phyloP scores from a whole-genome alignment of 805 yeast species.

The Yamadazyma nakazawae region DNA sequence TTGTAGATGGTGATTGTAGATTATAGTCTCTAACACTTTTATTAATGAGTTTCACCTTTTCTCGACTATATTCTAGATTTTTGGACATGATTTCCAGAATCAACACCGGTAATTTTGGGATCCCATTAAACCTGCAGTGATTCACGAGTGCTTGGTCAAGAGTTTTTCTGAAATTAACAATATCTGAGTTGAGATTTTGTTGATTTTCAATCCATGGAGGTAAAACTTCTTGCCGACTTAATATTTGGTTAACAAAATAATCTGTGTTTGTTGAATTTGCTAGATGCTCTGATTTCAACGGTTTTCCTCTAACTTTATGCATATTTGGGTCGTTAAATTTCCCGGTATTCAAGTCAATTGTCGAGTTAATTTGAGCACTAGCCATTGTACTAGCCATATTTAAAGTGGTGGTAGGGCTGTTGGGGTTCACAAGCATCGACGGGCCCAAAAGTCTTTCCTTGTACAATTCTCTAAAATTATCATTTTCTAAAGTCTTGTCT shows the following conservation, averaged over 20 bases:
- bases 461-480: constrained; percentile 57
- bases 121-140: constrained; percentile 23
- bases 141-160: constrained; percentile 32
- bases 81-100: background rate
- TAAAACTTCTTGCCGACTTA: constrained; percentile 69
- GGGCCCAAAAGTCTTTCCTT: constrained; percentile 64
- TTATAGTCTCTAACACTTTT: constrained; percentile 31
- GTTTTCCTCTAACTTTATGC: constrained; percentile 55
- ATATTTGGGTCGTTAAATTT: constrained; percentile 56
- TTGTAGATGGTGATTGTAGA: constrained; percentile 36
- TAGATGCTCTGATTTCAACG: constrained; percentile 51
- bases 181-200: constrained; percentile 59
- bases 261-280: constrained; percentile 59
- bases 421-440: constrained; percentile 40
- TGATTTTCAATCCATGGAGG: constrained; percentile 92
- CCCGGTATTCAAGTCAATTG: constrained; percentile 60
- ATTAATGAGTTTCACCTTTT: constrained; percentile 23
- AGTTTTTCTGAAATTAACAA: constrained; percentile 45
- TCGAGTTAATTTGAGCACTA: constrained; percentile 68
- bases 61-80: constrained; percentile 18
- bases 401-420: constrained; percentile 41
- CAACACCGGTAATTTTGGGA: constrained; percentile 11
- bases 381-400: constrained; percentile 66
- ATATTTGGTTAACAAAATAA: constrained; percentile 73
- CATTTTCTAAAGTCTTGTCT: constrained; percentile 21